Evolutionary conservation across 345 rosid species (phyloP).

Genomic region (Clausena lansium): DNA sequence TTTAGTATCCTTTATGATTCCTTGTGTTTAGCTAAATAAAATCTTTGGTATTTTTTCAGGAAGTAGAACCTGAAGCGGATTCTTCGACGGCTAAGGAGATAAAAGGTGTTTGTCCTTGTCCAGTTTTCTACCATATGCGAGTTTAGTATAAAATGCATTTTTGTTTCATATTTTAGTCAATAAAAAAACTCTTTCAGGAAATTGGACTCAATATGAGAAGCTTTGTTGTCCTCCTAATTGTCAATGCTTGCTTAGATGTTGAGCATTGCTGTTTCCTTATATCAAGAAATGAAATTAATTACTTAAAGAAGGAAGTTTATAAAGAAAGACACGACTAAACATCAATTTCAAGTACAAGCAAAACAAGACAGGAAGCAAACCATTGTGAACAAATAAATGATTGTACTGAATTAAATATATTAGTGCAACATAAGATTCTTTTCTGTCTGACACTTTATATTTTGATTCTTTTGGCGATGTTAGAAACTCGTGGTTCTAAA

Average conservation of each 20-base stretch:
- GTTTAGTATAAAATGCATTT: neutral
- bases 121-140: neutral
- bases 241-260: neutral
- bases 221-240: neutral
- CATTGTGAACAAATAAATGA: neutral
- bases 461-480: conserved; percentile 16
- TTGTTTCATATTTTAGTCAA: neutral
- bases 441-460: conserved; percentile 16
- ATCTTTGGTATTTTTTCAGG: conserved; percentile 41
- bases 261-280: neutral
- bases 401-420: neutral
- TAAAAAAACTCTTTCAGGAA: neutral
- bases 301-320: neutral
- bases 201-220: conserved; percentile 1
- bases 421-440: conserved; percentile 1
- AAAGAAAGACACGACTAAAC: neutral
- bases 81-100: conserved; percentile 33
- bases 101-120: conserved; percentile 39
- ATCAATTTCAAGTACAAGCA: neutral
- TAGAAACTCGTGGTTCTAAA: conserved; percentile 51
- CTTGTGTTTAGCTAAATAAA: conserved; percentile 5
- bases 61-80: conserved; percentile 40
- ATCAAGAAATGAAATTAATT: neutral
- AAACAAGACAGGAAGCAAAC: neutral
- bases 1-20: neutral